Percentiles rank a stretch among this genome's conserved stretches.
Evolutionary conservation across 2,329 filamentous ascomycete genomes (phyloP).

Genomic region (Corinectria fuckeliana): DNA sequence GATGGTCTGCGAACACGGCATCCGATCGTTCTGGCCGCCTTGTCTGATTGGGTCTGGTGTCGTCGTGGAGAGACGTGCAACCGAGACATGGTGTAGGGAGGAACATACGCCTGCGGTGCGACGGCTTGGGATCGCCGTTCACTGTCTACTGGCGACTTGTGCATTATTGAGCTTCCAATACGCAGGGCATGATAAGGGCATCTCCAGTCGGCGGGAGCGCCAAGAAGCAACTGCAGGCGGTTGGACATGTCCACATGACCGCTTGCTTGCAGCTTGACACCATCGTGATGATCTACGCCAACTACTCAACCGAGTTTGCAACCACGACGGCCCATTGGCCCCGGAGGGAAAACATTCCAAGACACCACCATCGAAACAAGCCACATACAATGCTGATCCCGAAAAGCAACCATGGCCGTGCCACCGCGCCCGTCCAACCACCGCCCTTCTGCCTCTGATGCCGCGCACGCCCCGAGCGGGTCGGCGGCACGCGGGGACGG

Average conservation of each 20-base stretch:
- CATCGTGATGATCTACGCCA: neutral
- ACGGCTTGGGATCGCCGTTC: neutral
- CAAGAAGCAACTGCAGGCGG: neutral
- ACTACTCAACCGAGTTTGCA: neutral
- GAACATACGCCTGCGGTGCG: conserved; percentile 7
- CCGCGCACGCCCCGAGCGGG: conserved; percentile 16
- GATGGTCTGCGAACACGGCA: neutral
- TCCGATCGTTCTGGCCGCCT: neutral
- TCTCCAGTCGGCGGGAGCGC: neutral
- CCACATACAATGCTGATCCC: conserved; percentile 31
- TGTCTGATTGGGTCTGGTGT: neutral
- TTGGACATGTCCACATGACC: no score
- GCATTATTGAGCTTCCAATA: neutral
- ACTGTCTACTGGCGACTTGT: neutral
- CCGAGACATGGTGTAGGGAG: conserved; percentile 17
- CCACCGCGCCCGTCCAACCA: conserved; percentile 29
- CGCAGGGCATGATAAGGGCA: neutral
- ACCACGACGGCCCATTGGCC: conserved; percentile 20
- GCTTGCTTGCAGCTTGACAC: neutral
- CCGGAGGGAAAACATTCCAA: no score
- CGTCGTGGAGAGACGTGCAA: neutral
- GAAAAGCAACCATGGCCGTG: conserved; percentile 21
- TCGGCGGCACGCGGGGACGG: conserved; percentile 11
- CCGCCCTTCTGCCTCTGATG: neutral
- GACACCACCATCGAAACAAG: conserved; percentile 14